These are phyloP conservation scores for Penicillium concentricum DNA, from an alignment of 2,329 filamentous ascomycete species.

Conservation along the genomic window DNA sequence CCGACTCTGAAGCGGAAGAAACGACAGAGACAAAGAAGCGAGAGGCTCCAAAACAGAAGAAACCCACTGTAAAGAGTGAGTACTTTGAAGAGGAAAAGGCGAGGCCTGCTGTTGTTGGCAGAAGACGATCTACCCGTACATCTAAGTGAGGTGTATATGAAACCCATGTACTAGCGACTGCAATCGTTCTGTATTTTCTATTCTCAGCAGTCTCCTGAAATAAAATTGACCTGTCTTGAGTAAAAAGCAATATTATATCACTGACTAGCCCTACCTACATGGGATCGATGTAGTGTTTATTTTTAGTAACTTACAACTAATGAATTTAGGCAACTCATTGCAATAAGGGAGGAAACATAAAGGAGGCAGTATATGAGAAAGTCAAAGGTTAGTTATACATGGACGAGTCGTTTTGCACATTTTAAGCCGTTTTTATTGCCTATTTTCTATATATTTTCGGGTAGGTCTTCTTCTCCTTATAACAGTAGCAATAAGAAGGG, in stretches of 20 bases:
- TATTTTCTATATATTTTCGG: too few relatives aligned
- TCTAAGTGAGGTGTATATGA: not conserved
- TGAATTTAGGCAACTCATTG: not conserved
- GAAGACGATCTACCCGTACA: conserved; percentile 33
- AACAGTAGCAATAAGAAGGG: too few relatives aligned
- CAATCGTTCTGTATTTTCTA: not conserved
- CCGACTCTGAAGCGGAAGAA: conserved; percentile 25
- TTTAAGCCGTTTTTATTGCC: too few relatives aligned
- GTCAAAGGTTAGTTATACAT: too few relatives aligned
- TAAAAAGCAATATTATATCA: not conserved
- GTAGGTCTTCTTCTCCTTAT: too few relatives aligned
- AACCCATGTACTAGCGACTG: not conserved
- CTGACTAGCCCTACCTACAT: not conserved
- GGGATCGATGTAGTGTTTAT: not conserved
- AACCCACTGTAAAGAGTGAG: conserved; percentile 23
- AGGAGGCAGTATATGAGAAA: not conserved
- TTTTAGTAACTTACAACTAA: not conserved
- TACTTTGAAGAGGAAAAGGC: conserved; percentile 21
- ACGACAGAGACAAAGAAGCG: conserved; percentile 26
- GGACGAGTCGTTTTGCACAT: too few relatives aligned
- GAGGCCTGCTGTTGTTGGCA: conserved; percentile 12
- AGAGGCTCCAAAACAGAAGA: conserved; percentile 24
- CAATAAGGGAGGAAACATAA: not conserved
- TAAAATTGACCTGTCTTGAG: not conserved
- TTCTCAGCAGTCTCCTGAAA: not conserved